Evolutionary conservation across 257 asterid genomes (phyloP), one percentile per base, ranked within the genome.

Genomic region (Cinchona pubescens): DNA sequence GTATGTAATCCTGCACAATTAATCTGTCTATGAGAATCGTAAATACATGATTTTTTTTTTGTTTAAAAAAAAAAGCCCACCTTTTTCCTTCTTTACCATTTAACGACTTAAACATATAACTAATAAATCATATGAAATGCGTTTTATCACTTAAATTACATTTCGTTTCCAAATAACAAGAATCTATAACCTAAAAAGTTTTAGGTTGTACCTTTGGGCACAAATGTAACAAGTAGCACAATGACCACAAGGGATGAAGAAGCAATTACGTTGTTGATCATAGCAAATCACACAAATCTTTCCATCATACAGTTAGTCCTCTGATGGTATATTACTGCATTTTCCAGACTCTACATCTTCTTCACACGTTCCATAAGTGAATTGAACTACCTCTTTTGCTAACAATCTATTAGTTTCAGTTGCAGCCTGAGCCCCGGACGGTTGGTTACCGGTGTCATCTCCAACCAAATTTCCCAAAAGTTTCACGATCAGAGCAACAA

Each of bases 231-330:
- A 92, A 0, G 97, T 73, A 32, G 89, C 79, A 25, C 85, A 87
- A 51, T 92, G 97, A 0, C 92, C 96, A 40, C 97, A 90, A 15
- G 97, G 97, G 71, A 85, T 53, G 51, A 89, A 92, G 83, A 87
- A 88, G 77, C 96, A 90, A 12, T 82, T 84, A 67, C 90, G 71
- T 1, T 56, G 83, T 2, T 82, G 80, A 3, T 90, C 96, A 34
- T 85, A 92, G 71, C 97, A 92, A 48, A 92, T 87, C 4, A 88
- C 91, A 23, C 97, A 92, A 12, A 89, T 82, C 27, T 85, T 90
- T 35, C 87, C 93, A 66, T 92, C 92, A 35, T 86, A 92, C 62
- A 89, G n/a, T n/a, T n/a, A n/a, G 5, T 86, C 87, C 29, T 85
- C 91, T 3, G 90, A 82, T 0, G 88, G 72, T 9, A 83, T 75